Evolutionary conservation across 75 land plant species (phyloP), one percentile per base, ranked within the genome.

Genomic region (Ceratopteris richardii): DNA sequence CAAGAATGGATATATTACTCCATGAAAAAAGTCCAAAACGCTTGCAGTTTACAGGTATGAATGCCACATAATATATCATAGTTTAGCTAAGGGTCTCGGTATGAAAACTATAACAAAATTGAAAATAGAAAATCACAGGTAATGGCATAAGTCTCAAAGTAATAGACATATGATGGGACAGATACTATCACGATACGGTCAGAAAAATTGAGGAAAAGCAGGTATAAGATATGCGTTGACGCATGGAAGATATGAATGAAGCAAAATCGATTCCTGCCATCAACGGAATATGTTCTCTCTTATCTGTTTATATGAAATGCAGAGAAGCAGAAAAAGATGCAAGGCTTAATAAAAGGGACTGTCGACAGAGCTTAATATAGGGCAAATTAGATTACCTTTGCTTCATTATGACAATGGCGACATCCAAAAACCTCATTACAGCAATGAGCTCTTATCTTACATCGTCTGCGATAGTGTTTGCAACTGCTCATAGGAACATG

Each of bases 401-500:
- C 87, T 36, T 92, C 97, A 61, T 92, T 89, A 51, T 92, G 97
- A 60, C 97, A 92, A 55, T 91, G 95, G 16, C 86, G 75, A 42
- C 97, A 91, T 54, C 82, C 77, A 56, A 82, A 91, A 19, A 91
- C 59, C 70, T 83, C 94, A 62, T 82, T 75, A 44, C 97, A 91
- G 60, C 97, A 91, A 12, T 88, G 97, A n/a, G 97, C 88, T 47
- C 97, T 77, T 27, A 91, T 91, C 60, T 77, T 68, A 69, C 97
- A 91, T 48, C 95, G 62, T 58, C 95, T 46, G 59, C 70, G 58
- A 74, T 91, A 91, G 62, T 91, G 94, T 16, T 64, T 16, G 22
- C 97, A 91, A 25, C 97, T 88, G 75, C n/a, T n/a, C n/a, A n/a
- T n/a, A n/a, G n/a, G n/a, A n/a, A n/a, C n/a, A n/a, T n/a, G n/a